Percentiles rank a stretch among this genome's conserved stretches.
Conservation (phyloP, 768 basidiomycete species). For the Lactarius hatsudake region DNA sequence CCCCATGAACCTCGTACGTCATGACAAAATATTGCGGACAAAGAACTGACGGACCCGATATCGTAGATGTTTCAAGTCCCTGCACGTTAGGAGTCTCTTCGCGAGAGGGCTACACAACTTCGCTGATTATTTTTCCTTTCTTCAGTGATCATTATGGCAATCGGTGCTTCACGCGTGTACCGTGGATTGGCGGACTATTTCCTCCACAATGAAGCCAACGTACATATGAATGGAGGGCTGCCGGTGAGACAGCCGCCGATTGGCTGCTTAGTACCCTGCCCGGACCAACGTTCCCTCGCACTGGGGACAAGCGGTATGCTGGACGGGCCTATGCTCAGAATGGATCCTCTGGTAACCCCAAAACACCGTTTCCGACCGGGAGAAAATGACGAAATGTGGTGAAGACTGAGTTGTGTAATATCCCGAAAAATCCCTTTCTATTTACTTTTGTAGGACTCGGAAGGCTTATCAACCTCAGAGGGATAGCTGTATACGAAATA, state of each 20-base stretch:
- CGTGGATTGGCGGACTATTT: background rate
- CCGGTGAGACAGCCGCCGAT: background rate
- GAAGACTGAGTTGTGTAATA: too few relatives aligned
- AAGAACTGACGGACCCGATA: background rate
- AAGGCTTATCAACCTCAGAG: background rate
- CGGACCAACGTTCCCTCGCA: background rate
- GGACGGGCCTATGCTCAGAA: background rate
- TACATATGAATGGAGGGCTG: background rate
- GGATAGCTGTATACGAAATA: too few relatives aligned
- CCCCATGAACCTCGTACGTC: constrained; percentile 8
- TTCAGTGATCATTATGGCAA: constrained; percentile 9
- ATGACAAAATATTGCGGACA: background rate
- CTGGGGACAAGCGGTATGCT: background rate
- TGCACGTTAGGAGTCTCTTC: background rate
- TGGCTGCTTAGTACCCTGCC: background rate
- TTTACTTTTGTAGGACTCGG: background rate
- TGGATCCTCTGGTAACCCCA: background rate
- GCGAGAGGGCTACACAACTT: background rate
- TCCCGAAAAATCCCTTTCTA: too few relatives aligned
- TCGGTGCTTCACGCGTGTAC: constrained; percentile 7
- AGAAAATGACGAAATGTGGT: background rate
- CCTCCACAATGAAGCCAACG: background rate
- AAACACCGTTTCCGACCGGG: background rate
- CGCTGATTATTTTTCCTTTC: background rate
- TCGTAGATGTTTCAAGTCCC: constrained; percentile 13